Evolutionary conservation across 495 filamentous ascomycete genomes (phyloP).

Genomic region (Mytilinidion resinicola): DNA sequence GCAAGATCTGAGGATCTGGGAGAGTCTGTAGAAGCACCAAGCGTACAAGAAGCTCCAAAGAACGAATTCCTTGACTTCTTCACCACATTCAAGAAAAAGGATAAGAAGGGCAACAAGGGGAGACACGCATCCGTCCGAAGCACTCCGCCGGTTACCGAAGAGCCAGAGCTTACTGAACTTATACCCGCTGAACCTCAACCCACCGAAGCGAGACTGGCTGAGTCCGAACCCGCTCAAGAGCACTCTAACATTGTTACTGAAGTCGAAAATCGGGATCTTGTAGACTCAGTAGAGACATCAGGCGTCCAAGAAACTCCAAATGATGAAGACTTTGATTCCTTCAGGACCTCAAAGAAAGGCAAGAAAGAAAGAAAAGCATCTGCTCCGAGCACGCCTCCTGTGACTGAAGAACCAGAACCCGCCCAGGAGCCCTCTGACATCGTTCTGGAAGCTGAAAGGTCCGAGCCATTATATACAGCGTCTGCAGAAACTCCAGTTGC

Average conservation of each 20-base stretch:
- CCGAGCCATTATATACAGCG: neutral
- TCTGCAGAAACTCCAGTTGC: neutral
- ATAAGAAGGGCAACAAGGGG: conserved; percentile 26
- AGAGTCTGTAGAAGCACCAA: neutral
- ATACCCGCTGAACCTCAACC: neutral
- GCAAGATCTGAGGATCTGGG: too few relatives aligned
- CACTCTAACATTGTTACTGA: neutral
- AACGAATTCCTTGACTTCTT: neutral
- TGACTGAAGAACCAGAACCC: neutral
- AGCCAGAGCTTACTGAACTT: neutral
- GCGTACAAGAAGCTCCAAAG: neutral
- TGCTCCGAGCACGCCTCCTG: neutral
- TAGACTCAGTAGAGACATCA: neutral
- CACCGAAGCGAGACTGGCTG: too few relatives aligned
- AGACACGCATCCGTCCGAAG: conserved; percentile 7
- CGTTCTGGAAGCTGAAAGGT: too few relatives aligned
- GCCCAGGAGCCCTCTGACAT: neutral
- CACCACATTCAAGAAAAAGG: neutral
- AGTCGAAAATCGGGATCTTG: too few relatives aligned
- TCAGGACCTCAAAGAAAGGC: conserved; percentile 21
- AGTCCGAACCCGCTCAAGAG: neutral
- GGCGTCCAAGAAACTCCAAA: neutral
- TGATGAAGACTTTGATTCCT: neutral
- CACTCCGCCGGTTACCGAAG: neutral
- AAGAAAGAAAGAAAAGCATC: conserved; percentile 24